A percentile compares a stretch with the other conserved stretches of the same genome.
phyloP scores from a whole-genome alignment of 345 rosid species.

The Triadica sebifera region DNA sequence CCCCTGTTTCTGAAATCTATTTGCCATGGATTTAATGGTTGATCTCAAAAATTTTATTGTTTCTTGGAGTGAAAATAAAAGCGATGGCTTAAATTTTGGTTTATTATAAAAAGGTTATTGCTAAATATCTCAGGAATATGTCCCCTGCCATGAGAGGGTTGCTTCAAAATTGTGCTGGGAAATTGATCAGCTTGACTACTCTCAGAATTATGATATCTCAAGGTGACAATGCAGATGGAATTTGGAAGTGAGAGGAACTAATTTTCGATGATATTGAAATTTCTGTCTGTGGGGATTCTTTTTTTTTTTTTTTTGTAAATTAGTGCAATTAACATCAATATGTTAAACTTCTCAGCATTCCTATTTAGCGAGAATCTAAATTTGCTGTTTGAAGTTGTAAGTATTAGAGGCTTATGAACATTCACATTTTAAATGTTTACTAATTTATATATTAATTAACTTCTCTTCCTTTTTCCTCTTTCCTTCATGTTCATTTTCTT shows the following conservation, averaged over 20 bases:
- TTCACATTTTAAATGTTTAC: constrained; percentile 26
- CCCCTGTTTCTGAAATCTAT: too few species aligned
- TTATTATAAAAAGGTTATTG: not conserved
- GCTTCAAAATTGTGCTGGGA: constrained; percentile 90
- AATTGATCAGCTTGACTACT: constrained; percentile 65
- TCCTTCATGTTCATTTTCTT: not conserved
- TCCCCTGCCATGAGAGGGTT: constrained; percentile 79
- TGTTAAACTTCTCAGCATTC: constrained; percentile 28
- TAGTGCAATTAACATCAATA: constrained; percentile 39
- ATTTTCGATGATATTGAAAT: constrained; percentile 22
- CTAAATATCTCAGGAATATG: constrained; percentile 59
- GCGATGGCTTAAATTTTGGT: not conserved
- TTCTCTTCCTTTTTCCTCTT: not conserved
- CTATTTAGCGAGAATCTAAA: not conserved
- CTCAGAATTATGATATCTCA: constrained; percentile 48
- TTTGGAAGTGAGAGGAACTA: constrained; percentile 19
- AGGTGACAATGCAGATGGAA: constrained; percentile 33
- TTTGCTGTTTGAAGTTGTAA: constrained; percentile 32
- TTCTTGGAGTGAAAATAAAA: not conserved
- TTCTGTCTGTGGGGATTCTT: constrained; percentile 24
- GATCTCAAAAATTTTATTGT: too few species aligned
- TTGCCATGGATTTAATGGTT: too few species aligned
- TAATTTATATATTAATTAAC: constrained; percentile 21
- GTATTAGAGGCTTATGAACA: constrained; percentile 30
- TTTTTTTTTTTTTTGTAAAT: constrained; percentile 38